Percentiles rank a stretch among this genome's conserved stretches.
Conservation (phyloP, 2,329 filamentous ascomycete species). For the Colletotrichum agaves region DNA sequence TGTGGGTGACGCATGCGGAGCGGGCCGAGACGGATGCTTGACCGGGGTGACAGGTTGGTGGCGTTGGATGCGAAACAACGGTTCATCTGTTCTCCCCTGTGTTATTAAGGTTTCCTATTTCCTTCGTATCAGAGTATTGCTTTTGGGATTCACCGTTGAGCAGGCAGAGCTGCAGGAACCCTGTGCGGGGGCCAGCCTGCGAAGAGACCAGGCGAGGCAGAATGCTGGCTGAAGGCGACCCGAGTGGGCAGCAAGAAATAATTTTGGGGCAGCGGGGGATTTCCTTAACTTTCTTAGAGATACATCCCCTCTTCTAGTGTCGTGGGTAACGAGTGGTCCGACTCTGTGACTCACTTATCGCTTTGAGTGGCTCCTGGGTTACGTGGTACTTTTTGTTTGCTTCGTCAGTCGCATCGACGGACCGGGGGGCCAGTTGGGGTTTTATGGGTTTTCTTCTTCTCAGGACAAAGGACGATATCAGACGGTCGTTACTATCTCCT, state of each 20-base stretch:
- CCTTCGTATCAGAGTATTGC: neutral
- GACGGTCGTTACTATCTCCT: too few species aligned
- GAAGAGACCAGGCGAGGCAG: neutral
- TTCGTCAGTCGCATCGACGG: too few species aligned
- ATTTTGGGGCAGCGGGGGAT: neutral
- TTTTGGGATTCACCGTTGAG: neutral
- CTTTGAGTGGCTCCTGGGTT: neutral
- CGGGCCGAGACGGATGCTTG: conserved; percentile 32
- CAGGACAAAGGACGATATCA: too few species aligned
- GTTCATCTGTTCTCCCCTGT: conserved; percentile 24
- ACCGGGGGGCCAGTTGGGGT: too few species aligned
- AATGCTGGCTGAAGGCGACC: neutral
- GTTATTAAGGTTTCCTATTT: conserved; percentile 5
- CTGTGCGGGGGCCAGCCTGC: neutral
- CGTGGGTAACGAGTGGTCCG: neutral
- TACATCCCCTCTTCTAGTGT: conserved; percentile 2
- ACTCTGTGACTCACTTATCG: neutral
- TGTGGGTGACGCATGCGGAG: conserved; percentile 28
- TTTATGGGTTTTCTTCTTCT: too few species aligned
- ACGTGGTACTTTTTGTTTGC: neutral
- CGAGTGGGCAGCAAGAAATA: neutral
- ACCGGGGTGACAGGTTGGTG: neutral
- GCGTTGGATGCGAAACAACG: neutral
- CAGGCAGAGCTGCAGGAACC: conserved; percentile 13
- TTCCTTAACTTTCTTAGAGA: neutral